Conservation (phyloP, 306 rosid species). For the Vigna radiata region DNA sequence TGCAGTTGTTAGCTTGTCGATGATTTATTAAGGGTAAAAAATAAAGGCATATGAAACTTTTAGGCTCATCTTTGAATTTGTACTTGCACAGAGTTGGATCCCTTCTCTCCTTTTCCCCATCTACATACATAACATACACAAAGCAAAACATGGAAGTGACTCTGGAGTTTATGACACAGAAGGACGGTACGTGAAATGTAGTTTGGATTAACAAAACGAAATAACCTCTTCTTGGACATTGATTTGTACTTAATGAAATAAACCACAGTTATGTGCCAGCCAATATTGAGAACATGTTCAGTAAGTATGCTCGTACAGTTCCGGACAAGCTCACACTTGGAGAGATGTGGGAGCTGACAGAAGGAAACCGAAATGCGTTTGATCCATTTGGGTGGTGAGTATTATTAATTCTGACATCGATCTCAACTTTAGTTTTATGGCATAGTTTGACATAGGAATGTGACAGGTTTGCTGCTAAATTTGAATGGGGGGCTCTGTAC, state of each 20-base stretch:
- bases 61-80: not conserved
- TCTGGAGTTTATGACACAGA: constrained; percentile 81
- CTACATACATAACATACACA: constrained; percentile 73
- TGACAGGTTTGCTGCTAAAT: constrained; percentile 66
- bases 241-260: not conserved
- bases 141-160: constrained; percentile 85
- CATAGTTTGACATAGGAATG: not conserved
- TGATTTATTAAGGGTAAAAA: too few relatives aligned
- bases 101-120: constrained; percentile 86
- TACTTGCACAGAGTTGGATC: constrained; percentile 62
- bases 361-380: constrained; percentile 68
- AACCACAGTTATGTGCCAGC: constrained; percentile 66
- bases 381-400: constrained; percentile 79
- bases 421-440: not conserved
- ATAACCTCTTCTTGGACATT: not conserved
- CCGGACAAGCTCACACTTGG: constrained; percentile 72
- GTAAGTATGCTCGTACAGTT: constrained; percentile 68
- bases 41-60: not conserved
- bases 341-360: constrained; percentile 84
- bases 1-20: too few relatives aligned
- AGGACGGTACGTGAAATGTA: constrained; percentile 63
- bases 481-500: constrained; percentile 75
- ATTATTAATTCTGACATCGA: not conserved
- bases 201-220: not conserved
- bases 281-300: constrained; percentile 72